Percentiles rank a stretch among this genome's conserved stretches.
Evolutionary conservation across 1,139 yeast genomes (phyloP).

Genomic region (Protomyces inundatus): DNA sequence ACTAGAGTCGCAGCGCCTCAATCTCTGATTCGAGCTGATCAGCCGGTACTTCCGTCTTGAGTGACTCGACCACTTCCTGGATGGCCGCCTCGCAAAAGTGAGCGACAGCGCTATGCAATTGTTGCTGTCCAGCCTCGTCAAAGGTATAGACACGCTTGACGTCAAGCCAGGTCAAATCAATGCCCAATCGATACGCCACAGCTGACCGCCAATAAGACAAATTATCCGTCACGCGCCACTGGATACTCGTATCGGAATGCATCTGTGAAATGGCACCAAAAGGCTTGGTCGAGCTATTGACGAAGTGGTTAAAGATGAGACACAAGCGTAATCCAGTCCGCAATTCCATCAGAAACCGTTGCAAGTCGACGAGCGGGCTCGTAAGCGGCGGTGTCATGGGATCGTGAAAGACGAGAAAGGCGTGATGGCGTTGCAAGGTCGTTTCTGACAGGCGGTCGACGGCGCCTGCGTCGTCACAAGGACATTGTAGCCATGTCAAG

Average conservation of each 20-base stretch:
- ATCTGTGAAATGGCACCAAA: conserved; percentile 9
- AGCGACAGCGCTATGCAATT: not conserved
- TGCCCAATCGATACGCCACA: not conserved
- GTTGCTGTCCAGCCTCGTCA: conserved; percentile 1
- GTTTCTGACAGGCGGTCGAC: not conserved
- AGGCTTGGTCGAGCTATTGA: conserved; percentile 11
- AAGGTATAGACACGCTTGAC: not conserved
- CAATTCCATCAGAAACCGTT: not conserved
- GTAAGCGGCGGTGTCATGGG: not conserved
- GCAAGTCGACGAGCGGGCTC: not conserved
- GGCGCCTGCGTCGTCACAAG: not conserved
- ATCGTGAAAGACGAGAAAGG: conserved; percentile 9
- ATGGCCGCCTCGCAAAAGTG: conserved; percentile 12
- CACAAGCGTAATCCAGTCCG: conserved; percentile 16
- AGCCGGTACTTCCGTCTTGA: not conserved
- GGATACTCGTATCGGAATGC: conserved; percentile 13
- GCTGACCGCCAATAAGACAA: conserved; percentile 15
- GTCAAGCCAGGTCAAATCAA: not conserved
- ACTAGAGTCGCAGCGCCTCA: not conserved
- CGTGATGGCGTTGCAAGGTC: not conserved
- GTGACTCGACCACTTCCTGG: not conserved
- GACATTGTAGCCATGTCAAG: not conserved
- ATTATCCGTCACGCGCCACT: conserved; percentile 19
- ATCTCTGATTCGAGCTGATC: not conserved
- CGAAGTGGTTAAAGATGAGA: conserved; percentile 10